Evolutionary conservation across 345 rosid genomes (phyloP), one percentile per base, ranked within the genome.

Genomic region (Kernera saxatilis): DNA sequence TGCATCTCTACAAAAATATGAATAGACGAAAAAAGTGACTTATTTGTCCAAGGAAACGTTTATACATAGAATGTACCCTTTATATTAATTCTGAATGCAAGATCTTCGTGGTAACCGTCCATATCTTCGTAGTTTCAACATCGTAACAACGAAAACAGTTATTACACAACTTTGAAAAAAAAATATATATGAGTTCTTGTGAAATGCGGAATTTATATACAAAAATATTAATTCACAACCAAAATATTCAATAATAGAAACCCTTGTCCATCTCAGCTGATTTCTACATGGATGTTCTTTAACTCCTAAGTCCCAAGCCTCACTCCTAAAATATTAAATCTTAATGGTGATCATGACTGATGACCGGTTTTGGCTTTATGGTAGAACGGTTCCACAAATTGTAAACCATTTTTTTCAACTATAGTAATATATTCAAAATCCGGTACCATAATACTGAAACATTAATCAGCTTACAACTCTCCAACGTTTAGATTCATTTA

Each of bases 121-220:
- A 73, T 55, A 36, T 55, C 33, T 48, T 48, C 30, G 57, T 54
- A 64, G 13, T 64, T 56, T 72, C 40, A 53, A 41, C 70, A 64
- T 72, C 70, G 46, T 35, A 53, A 50, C 44, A 50, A 52, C 68
- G 14, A 41, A 69, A 22, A 30, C 70, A 63, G 63, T 72, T 41
- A 32, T 13, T 27, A 49, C 21, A 46, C 67, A 44, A 3, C 15
- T 40, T 27, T 8, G 3, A 15, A 1, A 5, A 2, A 25, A 19
- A 30, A 5, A 7, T 4, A 22, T 21, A 15, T 6, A 7, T 2
- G 13, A 2, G 26, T 55, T 23, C 15, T 49, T 44, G 27, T 57
- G 21, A 33, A 69, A 69, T 27, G 51, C 11, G 1, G 26, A 23
- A 51, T 51, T 52, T 26, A 52, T 23, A 6, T 18, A 19, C 15